Percentiles rank a stretch among this genome's conserved stretches.
These are phyloP conservation scores for Leccinum variabile DNA, from an alignment of 1,284 basidiomycete genomes.

Conservation along the genomic window DNA sequence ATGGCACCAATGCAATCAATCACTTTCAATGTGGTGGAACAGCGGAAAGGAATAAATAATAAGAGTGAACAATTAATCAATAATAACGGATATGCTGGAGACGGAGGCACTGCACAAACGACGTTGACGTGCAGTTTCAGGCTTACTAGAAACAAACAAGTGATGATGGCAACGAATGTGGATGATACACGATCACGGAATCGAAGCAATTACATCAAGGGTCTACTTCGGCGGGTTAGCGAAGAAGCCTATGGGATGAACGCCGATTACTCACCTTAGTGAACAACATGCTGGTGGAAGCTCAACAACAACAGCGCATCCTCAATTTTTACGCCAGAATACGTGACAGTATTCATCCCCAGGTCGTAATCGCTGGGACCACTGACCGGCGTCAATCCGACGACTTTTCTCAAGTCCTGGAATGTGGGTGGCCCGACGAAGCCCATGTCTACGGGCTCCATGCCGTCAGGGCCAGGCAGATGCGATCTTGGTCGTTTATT, in stretches of 20 bases:
- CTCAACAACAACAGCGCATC: constrained; percentile 68
- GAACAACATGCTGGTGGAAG: constrained; percentile 65
- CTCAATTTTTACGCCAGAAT: constrained; percentile 52
- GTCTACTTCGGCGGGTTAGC: constrained; percentile 20
- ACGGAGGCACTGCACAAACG: constrained; percentile 7
- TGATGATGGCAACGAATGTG: constrained; percentile 3
- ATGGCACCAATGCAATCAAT: constrained; percentile 13
- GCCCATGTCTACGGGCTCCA: constrained; percentile 30
- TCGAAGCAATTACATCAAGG: constrained; percentile 14
- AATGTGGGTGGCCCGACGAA: constrained; percentile 32
- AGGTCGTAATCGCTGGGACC: constrained; percentile 29
- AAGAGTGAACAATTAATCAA: constrained; percentile 37
- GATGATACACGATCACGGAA: constrained; percentile 27
- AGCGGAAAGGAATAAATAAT: constrained; percentile 30
- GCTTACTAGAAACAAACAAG: constrained; percentile 9
- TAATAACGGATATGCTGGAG: constrained; percentile 38
- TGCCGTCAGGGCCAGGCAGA: constrained; percentile 25
- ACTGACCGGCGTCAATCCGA: constrained; percentile 23
- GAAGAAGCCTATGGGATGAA: constrained; percentile 1
- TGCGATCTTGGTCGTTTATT: constrained; percentile 31
- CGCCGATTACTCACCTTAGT: constrained; percentile 38
- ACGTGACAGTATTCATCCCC: constrained; percentile 31
- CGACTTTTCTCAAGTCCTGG: constrained; percentile 31
- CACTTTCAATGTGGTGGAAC: constrained; percentile 10
- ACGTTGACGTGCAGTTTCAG: constrained; percentile 11